A percentile compares a stretch with the other conserved stretches of the same genome.
phyloP scores from a whole-genome alignment of 441 rosid species.

The Monsonia emarginata region DNA sequence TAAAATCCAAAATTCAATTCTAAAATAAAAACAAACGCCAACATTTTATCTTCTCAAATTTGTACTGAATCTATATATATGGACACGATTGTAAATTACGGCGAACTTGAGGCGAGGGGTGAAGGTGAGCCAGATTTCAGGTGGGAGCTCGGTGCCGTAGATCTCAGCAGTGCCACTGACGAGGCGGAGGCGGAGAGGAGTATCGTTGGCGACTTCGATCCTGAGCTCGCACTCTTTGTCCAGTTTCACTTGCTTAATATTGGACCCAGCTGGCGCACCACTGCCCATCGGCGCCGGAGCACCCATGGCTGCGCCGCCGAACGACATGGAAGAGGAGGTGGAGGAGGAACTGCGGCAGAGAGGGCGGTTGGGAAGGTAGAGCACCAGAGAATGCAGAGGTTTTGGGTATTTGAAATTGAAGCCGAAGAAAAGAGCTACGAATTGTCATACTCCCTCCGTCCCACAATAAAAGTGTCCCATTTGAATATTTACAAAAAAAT shows the following conservation, averaged over 20 bases:
- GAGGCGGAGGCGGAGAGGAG: slow-evolving; percentile 58
- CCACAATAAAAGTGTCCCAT: no score
- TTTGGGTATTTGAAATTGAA: no score
- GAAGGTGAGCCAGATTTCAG: slow-evolving; percentile 70
- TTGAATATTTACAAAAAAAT: no score
- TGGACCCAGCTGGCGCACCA: slow-evolving; percentile 22
- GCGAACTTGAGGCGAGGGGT: slow-evolving; percentile 83
- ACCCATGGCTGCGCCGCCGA: background rate
- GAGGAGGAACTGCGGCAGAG: background rate
- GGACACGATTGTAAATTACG: slow-evolving; percentile 24
- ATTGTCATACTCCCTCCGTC: no score
- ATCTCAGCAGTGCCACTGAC: slow-evolving; percentile 77
- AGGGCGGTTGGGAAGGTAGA: background rate
- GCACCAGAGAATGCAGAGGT: no score
- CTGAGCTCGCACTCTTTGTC: slow-evolving; percentile 80
- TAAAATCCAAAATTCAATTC: slow-evolving; percentile 16
- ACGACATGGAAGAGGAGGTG: background rate
- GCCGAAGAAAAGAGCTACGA: no score
- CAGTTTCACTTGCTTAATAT: slow-evolving; percentile 59
- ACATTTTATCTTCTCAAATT: background rate
- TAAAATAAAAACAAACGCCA: background rate
- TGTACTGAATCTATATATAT: background rate
- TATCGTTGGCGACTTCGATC: slow-evolving; percentile 59
- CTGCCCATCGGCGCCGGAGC: background rate
- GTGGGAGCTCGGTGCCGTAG: slow-evolving; percentile 82